A percentile compares a stretch with the other conserved stretches of the same genome.
Evolutionary conservation across 139 green algal species (phyloP).

Genomic region (Gonium pectorale): DNA sequence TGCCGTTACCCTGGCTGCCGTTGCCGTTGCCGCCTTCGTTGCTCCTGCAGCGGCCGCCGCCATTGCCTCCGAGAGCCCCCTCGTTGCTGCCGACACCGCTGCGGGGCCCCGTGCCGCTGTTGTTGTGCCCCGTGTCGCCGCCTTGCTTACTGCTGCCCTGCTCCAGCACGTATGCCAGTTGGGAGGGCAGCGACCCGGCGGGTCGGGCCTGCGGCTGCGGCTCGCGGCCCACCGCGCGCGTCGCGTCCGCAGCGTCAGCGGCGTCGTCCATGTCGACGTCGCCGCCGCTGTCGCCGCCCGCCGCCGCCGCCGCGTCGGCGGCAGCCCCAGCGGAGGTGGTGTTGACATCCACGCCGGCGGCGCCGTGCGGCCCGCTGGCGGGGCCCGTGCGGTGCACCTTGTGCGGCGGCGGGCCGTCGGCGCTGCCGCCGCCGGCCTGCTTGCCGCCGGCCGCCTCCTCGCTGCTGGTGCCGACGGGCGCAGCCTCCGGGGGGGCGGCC

Average conservation of each 20-base stretch:
- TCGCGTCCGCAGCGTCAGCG: background rate
- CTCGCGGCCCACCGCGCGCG: background rate
- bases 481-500: background rate
- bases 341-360: background rate
- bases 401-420: background rate
- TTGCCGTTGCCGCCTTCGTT: conserved; percentile 29
- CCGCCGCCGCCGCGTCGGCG: background rate
- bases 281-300: background rate
- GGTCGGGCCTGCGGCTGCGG: background rate
- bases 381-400: background rate
- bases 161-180: conserved; percentile 17
- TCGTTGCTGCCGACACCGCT: conserved; percentile 54
- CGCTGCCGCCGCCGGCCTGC: background rate
- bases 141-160: conserved; percentile 45
- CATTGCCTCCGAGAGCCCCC: conserved; percentile 12
- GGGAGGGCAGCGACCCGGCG: conserved; percentile 19
- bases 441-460: background rate
- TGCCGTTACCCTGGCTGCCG: conserved; percentile 25
- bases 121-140: conserved; percentile 14
- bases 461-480: too few relatives aligned
- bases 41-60: conserved; percentile 16
- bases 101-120: conserved; percentile 32
- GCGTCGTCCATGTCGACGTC: background rate
- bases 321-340: background rate
- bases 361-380: background rate